Evolutionary conservation across 2,329 filamentous ascomycete genomes (phyloP), one percentile per base, ranked within the genome.

Genomic region (Fusarium sp.): DNA sequence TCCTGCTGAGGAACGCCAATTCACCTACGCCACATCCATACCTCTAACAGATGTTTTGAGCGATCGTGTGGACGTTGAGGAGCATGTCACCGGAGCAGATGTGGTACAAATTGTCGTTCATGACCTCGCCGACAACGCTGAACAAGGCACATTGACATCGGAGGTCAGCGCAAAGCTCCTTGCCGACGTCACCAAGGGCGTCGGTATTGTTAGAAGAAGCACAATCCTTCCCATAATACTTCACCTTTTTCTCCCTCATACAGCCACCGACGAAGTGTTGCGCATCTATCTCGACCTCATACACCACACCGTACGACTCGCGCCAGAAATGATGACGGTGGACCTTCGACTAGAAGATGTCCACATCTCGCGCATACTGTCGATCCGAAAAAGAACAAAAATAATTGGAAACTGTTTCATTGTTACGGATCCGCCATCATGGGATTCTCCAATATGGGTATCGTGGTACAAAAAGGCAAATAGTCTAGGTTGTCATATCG

Each of bases 11-110:
- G 80, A 85, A 32, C 83, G 88, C 10, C 82, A 80, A 12, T 91
- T 89, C 69, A 93, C 91, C 0, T 91, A 90, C 71, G 89, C 90
- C 7, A 81, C 91, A 1, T 87, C 87, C 5, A 80, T 92, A 2
- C 83, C 86, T 4, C 76, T 91, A 3, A 86, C 86, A 0, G 83
- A 84, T 17, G 76, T 93, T 4, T 71, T 89, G 2, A 76, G 82
- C 2, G 79, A 80, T 12, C 77, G 83, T 3, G 71, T 89, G 20
- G 86, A 91, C 57, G 83, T 91, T 12, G 88, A 91, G 67, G 85
- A 88, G 24, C 77, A 90, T 20, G 89, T 91, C 60, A 85, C 85
- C n/a, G 89, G 88, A 6, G 86, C 85, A 4, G 90, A 92, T 75
- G 89, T 88, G 7, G 85, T 92, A 30, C 88, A 91, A 71, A 78